Base-by-base conservation (phyloP, 1,284 basidiomycete genomes). In the Apiotrichum mycotoxinovorans region DNA sequence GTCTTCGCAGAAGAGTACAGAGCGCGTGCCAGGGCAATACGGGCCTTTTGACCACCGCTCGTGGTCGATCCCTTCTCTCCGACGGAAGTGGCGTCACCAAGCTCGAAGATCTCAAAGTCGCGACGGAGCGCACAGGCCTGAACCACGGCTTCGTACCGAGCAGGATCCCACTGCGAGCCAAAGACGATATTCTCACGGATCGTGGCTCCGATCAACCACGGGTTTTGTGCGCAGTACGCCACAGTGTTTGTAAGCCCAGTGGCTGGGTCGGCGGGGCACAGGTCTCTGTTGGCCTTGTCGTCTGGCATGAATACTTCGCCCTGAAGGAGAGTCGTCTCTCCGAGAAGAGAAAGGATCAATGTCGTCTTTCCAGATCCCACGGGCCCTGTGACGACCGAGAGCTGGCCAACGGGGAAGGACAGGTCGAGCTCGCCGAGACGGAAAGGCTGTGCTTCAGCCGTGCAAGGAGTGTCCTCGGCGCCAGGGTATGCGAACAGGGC, bases 341-440 rank as follows among this genome's bases (percentile, higher is more conserved):
- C 82, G n/a, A 74, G 64, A 3, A 73, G 56, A 18, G 87, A 85
- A 18, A 81, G 79, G 52, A 89, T 76, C 7, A 90, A 73, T 0
- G 87, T 86, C 0, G 87, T 88, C 77, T 92, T 92, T 14, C 82
- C 82, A 2, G 72, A 77, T 7, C 81, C 82, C 23, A 82, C 81
- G 3, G 80, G 69, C 1, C 80, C 79, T 26, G 74, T 67, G 20
- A 80, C 62, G 47, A 80, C 65, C 50, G 70, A 75, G 18, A 80
- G 67, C 35, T 72, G 55, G n/a, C 76, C 74, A 0, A 63, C 57
- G 4, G 79, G 79, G 68, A 80, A 81, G 3, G 64, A 63, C 18
- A 83, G 62, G 64, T 80, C 73, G 40, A 82, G 65, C 40, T 80
- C 72, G 4, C 74, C 69, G 2, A 83, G 71, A 17, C 66, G 62